Evolutionary conservation across 495 filamentous ascomycete genomes (phyloP), one percentile per base, ranked within the genome.

Genomic region (Aspergillus asperescens): DNA sequence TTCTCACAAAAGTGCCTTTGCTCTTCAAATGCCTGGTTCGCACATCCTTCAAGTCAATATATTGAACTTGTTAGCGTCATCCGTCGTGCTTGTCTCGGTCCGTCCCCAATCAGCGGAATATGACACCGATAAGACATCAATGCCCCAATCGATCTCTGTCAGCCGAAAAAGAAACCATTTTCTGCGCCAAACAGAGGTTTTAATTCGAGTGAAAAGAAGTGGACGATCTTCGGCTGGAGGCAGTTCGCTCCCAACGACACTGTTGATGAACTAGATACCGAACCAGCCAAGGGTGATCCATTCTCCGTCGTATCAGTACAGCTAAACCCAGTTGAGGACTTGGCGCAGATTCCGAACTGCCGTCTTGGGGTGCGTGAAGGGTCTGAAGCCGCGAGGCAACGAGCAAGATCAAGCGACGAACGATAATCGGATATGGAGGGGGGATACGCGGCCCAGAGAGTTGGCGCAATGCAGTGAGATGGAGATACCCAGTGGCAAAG

Each of bases 261-360:
- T 15, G 35, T 28, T 12, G n/a, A 16, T 34, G 23, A 19, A 20
- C 34, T 39, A 29, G 41, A 18, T 16, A n/a, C n/a, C n/a, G n/a
- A n/a, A n/a, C n/a, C n/a, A 29, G 50, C 29, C 43, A 46, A 43
- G 47, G 49, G 39, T 60, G 44, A 54, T 52, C 53, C 40, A 46
- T 49, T 45, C 22, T n/a, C 24, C 50, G 48, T 41, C 35, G 23
- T 27, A 13, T 42, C 27, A 46, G 35, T 7, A 40, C 15, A 37
- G 12, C 56, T 62, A 62, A 56, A 29, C 55, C 55, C 23, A 37
- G 18, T 39, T 46, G n/a, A 45, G 34, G 15, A 10, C 55, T 62
- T 62, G 55, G 59, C 59, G 41, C 55, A 58, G 40, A 27, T 48
- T 23, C 45, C 41, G 59, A 54, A 39, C 39, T 58, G 52, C 50